These are phyloP conservation scores for Hymenoscyphus scutula DNA, from an alignment of 2,329 filamentous ascomycete genomes.

Conservation along the genomic window DNA sequence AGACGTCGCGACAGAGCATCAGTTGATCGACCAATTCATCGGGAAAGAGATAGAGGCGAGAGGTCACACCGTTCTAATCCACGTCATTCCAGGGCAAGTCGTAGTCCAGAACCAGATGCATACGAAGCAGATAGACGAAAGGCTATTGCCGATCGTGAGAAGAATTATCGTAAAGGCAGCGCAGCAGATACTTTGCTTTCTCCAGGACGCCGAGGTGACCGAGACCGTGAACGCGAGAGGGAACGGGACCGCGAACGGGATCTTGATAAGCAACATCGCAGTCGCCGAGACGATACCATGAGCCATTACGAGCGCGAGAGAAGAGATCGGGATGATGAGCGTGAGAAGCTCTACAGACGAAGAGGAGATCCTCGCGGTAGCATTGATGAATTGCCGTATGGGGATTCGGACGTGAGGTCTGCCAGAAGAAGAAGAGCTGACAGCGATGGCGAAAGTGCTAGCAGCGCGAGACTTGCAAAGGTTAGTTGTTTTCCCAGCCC, in stretches of 20 bases:
- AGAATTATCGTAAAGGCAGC: conserved; percentile 81
- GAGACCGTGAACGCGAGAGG: conserved; percentile 35
- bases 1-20: conserved; percentile 57
- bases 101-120: conserved; percentile 86
- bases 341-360: conserved; percentile 83
- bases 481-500: conserved; percentile 33
- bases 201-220: conserved; percentile 33
- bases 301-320: conserved; percentile 82
- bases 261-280: conserved; percentile 42
- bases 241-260: conserved; percentile 40
- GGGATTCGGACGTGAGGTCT: conserved; percentile 64
- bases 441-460: conserved; percentile 65
- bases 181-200: conserved; percentile 63
- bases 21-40: conserved; percentile 42
- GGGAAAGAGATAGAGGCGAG: conserved; percentile 58
- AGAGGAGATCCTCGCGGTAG: conserved; percentile 73
- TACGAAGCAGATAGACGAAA: conserved; percentile 95
- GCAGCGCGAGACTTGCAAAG: conserved; percentile 64
- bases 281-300: conserved; percentile 58
- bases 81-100: conserved; percentile 64
- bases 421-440: conserved; percentile 76
- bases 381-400: conserved; percentile 88
- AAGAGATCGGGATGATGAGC: conserved; percentile 83
- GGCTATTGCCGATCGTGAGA: conserved; percentile 89
- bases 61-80: conserved; percentile 59